Evolutionary conservation across 257 asterid genomes (phyloP).

Genomic region (Fraxinus americana): DNA sequence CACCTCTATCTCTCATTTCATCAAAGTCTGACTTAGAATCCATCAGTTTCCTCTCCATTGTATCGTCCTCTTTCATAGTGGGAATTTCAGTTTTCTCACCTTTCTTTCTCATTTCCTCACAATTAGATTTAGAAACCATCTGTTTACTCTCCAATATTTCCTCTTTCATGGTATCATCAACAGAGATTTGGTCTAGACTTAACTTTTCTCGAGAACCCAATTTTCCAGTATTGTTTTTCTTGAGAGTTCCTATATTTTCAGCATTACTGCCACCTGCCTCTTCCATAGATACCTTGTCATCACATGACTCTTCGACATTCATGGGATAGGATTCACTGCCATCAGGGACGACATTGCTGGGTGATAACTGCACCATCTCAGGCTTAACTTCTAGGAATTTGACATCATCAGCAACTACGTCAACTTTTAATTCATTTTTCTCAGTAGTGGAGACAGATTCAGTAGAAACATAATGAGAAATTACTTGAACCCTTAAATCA

Average conservation of each 20-base stretch:
- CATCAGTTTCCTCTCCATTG: slow-evolving; percentile 47
- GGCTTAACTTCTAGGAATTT: slow-evolving; percentile 65
- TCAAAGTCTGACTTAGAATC: slow-evolving; percentile 42
- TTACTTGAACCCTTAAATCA: slow-evolving; percentile 65
- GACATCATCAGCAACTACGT: slow-evolving; percentile 69
- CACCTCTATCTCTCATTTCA: slow-evolving; percentile 33
- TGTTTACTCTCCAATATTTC: slow-evolving; percentile 60
- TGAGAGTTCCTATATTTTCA: slow-evolving; percentile 37
- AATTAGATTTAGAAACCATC: slow-evolving; percentile 38
- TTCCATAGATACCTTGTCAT: slow-evolving; percentile 34
- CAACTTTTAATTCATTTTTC: slow-evolving; percentile 72
- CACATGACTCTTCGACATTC: slow-evolving; percentile 55
- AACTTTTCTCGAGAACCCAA: slow-evolving; percentile 54
- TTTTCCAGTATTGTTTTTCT: slow-evolving; percentile 45
- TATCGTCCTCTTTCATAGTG: slow-evolving; percentile 62
- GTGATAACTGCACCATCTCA: slow-evolving; percentile 50
- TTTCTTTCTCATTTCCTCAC: slow-evolving; percentile 29
- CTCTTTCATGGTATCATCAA: slow-evolving; percentile 87
- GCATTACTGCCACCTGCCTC: slow-evolving; percentile 30
- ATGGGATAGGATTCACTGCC: slow-evolving; percentile 57
- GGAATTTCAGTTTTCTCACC: slow-evolving; percentile 38
- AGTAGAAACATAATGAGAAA: slow-evolving; percentile 72
- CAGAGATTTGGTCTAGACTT: slow-evolving; percentile 67
- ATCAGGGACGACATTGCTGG: slow-evolving; percentile 45
- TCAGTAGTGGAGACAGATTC: slow-evolving; percentile 68